Conservation (phyloP, 192 early-diverging fungal genomes). For the Lobosporangium transversale region DNA sequence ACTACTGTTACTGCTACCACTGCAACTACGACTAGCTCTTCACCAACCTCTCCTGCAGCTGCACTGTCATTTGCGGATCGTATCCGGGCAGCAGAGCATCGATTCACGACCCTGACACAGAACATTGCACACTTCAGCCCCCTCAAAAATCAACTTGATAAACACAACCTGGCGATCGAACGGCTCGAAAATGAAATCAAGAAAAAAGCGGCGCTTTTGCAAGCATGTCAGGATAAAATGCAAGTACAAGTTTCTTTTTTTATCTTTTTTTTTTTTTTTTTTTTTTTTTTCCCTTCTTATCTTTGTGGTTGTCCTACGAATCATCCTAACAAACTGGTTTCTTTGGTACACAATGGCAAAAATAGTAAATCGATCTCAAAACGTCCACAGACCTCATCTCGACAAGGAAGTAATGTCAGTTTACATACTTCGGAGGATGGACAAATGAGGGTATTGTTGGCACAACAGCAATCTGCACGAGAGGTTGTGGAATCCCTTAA, state of each 20-base stretch:
- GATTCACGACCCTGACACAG: constrained; percentile 43
- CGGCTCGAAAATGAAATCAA: constrained; percentile 44
- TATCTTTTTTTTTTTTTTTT: neutral
- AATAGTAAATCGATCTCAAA: constrained; percentile 30
- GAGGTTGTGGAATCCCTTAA: constrained; percentile 35
- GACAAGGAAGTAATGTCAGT: constrained; percentile 38
- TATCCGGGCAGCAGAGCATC: constrained; percentile 36
- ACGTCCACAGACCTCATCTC: constrained; percentile 21
- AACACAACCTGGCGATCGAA: constrained; percentile 43
- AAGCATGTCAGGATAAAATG: constrained; percentile 41
- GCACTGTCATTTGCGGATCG: constrained; percentile 22
- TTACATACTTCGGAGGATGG: constrained; percentile 22
- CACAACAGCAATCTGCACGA: constrained; percentile 24
- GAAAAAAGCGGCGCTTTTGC: constrained; percentile 36
- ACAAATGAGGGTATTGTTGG: constrained; percentile 5
- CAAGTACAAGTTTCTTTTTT: constrained; percentile 10
- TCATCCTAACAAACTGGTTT: neutral
- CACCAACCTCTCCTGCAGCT: neutral
- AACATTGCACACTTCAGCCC: constrained; percentile 54
- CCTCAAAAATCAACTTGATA: constrained; percentile 42
- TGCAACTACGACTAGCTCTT: neutral
- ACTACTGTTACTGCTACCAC: neutral
- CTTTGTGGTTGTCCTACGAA: neutral
- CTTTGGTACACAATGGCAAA: too few species aligned
- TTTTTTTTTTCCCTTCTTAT: constrained; percentile 6